Evolutionary conservation across 2,329 filamentous ascomycete genomes (phyloP).

Genomic region (Aspergillus ustus): DNA sequence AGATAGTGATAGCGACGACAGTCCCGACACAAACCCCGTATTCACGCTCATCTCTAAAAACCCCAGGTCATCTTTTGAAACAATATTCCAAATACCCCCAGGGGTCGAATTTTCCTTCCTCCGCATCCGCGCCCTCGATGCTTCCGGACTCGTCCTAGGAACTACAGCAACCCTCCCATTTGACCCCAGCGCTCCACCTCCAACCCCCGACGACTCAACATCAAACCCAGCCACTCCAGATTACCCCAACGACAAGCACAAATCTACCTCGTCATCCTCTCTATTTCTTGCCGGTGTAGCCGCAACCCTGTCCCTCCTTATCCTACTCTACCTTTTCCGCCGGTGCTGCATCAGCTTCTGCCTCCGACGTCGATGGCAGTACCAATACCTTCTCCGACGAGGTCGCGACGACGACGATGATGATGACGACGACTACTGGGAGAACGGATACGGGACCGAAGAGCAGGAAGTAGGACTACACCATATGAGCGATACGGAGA

Average conservation of each 20-base stretch:
- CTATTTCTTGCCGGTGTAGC: not conserved
- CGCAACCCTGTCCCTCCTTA: not conserved
- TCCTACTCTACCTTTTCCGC: constrained; percentile 1
- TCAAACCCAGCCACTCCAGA: not conserved
- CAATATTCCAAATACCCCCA: constrained; percentile 29
- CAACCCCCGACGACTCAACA: constrained; percentile 12
- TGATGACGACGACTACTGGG: not conserved
- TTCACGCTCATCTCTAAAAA: constrained; percentile 27
- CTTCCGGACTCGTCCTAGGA: constrained; percentile 26
- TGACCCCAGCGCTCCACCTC: constrained; percentile 22
- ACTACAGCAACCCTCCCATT: constrained; percentile 25
- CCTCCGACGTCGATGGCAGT: not conserved
- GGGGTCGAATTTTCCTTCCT: constrained; percentile 20
- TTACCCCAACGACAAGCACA: not conserved
- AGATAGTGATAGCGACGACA: not conserved
- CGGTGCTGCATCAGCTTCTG: not conserved
- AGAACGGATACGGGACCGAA: not conserved
- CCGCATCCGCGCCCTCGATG: constrained; percentile 30
- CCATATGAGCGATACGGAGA: constrained; percentile 2
- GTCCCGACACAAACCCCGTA: not conserved
- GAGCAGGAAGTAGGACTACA: constrained; percentile 1
- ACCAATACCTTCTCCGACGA: not conserved
- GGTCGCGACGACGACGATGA: not conserved
- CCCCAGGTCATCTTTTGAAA: constrained; percentile 36
- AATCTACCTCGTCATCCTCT: not conserved